Conservation (phyloP, 805 yeast species). For the Wickerhamomyces canadensis region DNA sequence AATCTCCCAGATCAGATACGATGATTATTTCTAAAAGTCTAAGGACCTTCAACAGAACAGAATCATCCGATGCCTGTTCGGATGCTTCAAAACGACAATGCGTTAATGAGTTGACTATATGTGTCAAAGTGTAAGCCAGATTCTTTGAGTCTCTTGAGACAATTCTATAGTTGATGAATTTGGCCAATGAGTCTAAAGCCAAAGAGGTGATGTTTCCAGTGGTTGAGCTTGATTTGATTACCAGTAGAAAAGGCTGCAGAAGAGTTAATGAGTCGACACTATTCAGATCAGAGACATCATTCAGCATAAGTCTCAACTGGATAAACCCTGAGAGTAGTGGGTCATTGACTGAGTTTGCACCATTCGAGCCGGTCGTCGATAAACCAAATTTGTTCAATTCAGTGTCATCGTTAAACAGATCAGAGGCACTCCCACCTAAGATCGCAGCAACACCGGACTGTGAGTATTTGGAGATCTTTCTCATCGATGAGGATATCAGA, state of each 20-base stretch:
- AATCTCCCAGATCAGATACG: constrained; percentile 54
- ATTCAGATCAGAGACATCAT: constrained; percentile 44
- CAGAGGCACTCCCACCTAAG: constrained; percentile 53
- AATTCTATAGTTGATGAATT: constrained; percentile 65
- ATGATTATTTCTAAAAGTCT: constrained; percentile 65
- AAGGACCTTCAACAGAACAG: constrained; percentile 79
- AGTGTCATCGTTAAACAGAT: constrained; percentile 43
- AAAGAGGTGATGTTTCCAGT: constrained; percentile 81
- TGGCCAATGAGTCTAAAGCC: constrained; percentile 71
- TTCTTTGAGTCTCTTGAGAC: constrained; percentile 52
- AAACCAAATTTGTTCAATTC: constrained; percentile 28
- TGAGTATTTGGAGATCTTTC: constrained; percentile 73
- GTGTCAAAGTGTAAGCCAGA: constrained; percentile 52
- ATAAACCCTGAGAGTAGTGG: constrained; percentile 77
- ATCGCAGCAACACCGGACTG: constrained; percentile 83
- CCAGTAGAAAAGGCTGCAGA: constrained; percentile 79
- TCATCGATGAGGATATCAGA: constrained; percentile 80
- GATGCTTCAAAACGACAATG: constrained; percentile 96
- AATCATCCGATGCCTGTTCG: constrained; percentile 88
- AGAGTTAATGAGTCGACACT: constrained; percentile 68
- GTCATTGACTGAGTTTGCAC: constrained; percentile 32
- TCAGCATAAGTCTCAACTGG: constrained; percentile 67
- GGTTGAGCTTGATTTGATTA: constrained; percentile 77
- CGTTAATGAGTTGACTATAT: constrained; percentile 64
- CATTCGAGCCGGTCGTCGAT: constrained; percentile 9